Evolutionary conservation across 768 basidiomycete species (phyloP).

Genomic region (Pleurotus tuoliensis): DNA sequence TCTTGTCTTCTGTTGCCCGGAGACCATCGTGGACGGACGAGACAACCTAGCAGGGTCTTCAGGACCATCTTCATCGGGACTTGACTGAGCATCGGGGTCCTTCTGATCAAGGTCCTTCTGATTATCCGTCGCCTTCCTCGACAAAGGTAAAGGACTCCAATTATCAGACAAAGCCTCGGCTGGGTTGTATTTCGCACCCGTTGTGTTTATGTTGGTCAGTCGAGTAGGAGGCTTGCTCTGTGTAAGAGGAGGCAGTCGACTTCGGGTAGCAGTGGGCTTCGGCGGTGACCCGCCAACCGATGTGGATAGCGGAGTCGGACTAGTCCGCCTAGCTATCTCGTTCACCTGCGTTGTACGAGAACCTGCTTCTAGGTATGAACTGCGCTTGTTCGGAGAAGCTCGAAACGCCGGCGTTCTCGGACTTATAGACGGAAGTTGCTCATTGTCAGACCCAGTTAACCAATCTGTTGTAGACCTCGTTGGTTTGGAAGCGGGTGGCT

Average conservation of each 20-base stretch:
- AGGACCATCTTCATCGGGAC: constrained; percentile 52
- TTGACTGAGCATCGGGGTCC: constrained; percentile 46
- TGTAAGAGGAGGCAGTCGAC: background rate
- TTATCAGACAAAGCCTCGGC: constrained; percentile 39
- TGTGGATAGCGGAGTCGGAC: background rate
- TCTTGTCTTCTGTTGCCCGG: constrained; percentile 16
- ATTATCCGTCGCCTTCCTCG: constrained; percentile 18
- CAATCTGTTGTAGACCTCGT: constrained; percentile 48
- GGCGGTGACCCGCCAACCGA: constrained; percentile 15
- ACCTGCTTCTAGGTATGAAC: constrained; percentile 57
- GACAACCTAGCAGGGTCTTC: constrained; percentile 35
- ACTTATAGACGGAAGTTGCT: constrained; percentile 15
- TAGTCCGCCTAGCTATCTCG: background rate
- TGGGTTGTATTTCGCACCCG: background rate
- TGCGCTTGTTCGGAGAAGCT: constrained; percentile 69
- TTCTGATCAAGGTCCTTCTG: constrained; percentile 22
- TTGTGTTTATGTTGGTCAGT: background rate
- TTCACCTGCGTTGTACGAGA: background rate
- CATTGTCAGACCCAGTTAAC: constrained; percentile 68
- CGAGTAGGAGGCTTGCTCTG: background rate
- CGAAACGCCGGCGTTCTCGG: constrained; percentile 40
- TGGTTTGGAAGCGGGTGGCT: background rate
- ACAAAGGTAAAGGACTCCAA: constrained; percentile 39
- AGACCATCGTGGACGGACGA: constrained; percentile 19
- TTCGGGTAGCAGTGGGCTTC: background rate